Conservation (phyloP, 139 green algal genomes). For the Chlamydomonas eustigma region DNA sequence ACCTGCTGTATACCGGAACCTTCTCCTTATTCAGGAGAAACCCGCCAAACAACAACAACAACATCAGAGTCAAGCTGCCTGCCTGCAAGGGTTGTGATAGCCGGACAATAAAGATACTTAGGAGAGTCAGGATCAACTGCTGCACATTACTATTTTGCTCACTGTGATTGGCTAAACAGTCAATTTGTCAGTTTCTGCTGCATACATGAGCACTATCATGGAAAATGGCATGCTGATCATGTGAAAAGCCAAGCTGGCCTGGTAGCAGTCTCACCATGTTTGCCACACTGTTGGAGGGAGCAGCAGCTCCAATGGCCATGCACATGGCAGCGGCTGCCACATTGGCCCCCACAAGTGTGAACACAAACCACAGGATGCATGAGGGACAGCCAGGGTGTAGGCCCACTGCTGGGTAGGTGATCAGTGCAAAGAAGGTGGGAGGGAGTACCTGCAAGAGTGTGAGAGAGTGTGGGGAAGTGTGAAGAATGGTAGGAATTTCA, state of each 20-base stretch:
- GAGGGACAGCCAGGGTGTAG: slow-evolving; percentile 50
- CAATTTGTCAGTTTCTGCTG: too few species aligned
- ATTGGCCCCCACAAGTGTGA: slow-evolving; percentile 20
- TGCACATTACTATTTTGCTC: too few species aligned
- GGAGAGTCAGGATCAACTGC: too few species aligned
- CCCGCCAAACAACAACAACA: slow-evolving; percentile 67
- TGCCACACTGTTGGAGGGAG: slow-evolving; percentile 50
- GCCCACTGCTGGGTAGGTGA: slow-evolving; percentile 59
- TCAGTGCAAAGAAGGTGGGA: slow-evolving; percentile 64
- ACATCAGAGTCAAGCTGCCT: slow-evolving; percentile 50
- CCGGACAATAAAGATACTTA: too few species aligned
- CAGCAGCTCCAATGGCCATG: slow-evolving; percentile 60
- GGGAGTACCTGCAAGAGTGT: slow-evolving; percentile 37
- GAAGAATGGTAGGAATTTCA: too few species aligned
- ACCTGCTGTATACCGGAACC: slow-evolving; percentile 41
- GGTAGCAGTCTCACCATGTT: slow-evolving; percentile 47
- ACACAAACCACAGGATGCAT: slow-evolving; percentile 57
- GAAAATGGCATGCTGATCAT: background rate
- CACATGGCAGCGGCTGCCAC: slow-evolving; percentile 22
- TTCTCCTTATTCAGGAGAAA: slow-evolving; percentile 72
- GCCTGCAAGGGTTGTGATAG: background rate
- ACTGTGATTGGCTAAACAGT: too few species aligned
- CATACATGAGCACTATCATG: slow-evolving; percentile 4
- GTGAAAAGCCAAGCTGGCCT: background rate
- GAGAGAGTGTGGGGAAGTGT: too few species aligned